Base-by-base conservation (phyloP, 2,329 filamentous ascomycete species). In the Arthroderma sp. region DNA sequence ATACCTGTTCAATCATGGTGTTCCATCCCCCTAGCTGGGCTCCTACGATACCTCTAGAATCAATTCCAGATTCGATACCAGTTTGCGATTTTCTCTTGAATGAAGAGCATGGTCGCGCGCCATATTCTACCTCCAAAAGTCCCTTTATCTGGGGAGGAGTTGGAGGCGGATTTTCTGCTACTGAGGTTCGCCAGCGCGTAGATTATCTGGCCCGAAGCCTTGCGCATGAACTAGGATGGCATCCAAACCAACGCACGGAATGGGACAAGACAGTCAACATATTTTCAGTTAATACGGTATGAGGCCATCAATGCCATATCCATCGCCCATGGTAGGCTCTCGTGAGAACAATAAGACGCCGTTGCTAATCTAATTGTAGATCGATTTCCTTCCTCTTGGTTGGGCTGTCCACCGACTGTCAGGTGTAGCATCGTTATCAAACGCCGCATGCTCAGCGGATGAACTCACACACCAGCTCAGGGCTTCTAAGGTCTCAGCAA, bases 101-200 rank as follows among this genome's bases (percentile, higher is more conserved):
- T 51, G 82, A 86, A 55, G 63, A 71, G 44, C 74, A 82, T 53
- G 81, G 81, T 36, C 75, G 82, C 32, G 63, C 66, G 37, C 72
- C 80, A 6, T 62, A 80, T 4, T 69, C 73, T 34, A 69, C 75
- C 50, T 78, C 82, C 30, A 69, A 69, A 45, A 72, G 77, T 44
- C 80, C 82, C 1, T 87, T 82, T 64, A 83, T 79, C 33, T 85
- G 81, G 57, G 83, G 81, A 15, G 52, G 85, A 37, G 77, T 77
- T 1, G 82, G 82, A 44, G 75, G 71, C 58, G 72, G 74, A 4
- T 82, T 77, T 60, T 72, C 72, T 27, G 68, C 71, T 22, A 29
- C 42, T 11, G 73, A 84, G 51, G 69, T 82, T 39, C 70, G 69
- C 42, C 66, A 75, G 49, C 71, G 80, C 37, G 70, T 78, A 15